Percentiles rank a stretch among this genome's conserved stretches.
Conservation (phyloP, 2,329 filamentous ascomycete species). For the Stromatinia cepivora region DNA sequence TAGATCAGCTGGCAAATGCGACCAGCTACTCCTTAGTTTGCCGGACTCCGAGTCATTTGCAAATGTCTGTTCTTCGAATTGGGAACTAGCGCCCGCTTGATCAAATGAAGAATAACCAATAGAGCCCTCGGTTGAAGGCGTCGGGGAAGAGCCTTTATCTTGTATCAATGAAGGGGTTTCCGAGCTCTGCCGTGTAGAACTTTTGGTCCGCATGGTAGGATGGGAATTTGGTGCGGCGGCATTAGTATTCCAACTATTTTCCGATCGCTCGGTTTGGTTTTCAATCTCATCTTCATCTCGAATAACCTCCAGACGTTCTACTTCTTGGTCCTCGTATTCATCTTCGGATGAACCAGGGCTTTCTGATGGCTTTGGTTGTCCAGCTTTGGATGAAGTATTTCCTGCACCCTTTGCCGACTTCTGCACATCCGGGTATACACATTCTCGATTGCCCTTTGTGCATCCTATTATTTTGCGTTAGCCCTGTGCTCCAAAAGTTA, state of each 20-base stretch:
- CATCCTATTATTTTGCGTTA: slow-evolving; percentile 59
- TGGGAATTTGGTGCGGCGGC: slow-evolving; percentile 40
- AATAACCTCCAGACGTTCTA: slow-evolving; percentile 54
- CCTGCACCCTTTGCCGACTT: slow-evolving; percentile 40
- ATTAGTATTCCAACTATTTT: neutral
- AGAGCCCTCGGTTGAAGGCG: slow-evolving; percentile 49
- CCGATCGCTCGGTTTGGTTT: slow-evolving; percentile 23
- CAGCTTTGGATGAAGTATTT: slow-evolving; percentile 41
- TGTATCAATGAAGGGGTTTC: slow-evolving; percentile 56
- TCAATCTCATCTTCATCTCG: slow-evolving; percentile 53
- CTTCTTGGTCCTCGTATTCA: slow-evolving; percentile 50
- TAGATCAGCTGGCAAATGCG: slow-evolving; percentile 65
- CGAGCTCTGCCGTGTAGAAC: slow-evolving; percentile 49
- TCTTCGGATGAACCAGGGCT: slow-evolving; percentile 54
- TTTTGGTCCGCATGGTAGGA: slow-evolving; percentile 43
- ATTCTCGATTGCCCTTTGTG: slow-evolving; percentile 87
- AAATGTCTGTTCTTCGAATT: slow-evolving; percentile 31
- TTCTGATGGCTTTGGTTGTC: slow-evolving; percentile 36
- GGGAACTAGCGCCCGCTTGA: slow-evolving; percentile 19
- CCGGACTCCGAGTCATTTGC: slow-evolving; percentile 34
- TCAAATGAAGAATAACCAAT: slow-evolving; percentile 35
- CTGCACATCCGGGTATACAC: slow-evolving; percentile 78
- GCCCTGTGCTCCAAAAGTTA: slow-evolving; percentile 29
- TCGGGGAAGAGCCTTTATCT: slow-evolving; percentile 54
- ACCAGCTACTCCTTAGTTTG: slow-evolving; percentile 48